Evolutionary conservation across 2,329 filamentous ascomycete species (phyloP), one percentile per base, ranked within the genome.

Genomic region (Fusarium begoniae): DNA sequence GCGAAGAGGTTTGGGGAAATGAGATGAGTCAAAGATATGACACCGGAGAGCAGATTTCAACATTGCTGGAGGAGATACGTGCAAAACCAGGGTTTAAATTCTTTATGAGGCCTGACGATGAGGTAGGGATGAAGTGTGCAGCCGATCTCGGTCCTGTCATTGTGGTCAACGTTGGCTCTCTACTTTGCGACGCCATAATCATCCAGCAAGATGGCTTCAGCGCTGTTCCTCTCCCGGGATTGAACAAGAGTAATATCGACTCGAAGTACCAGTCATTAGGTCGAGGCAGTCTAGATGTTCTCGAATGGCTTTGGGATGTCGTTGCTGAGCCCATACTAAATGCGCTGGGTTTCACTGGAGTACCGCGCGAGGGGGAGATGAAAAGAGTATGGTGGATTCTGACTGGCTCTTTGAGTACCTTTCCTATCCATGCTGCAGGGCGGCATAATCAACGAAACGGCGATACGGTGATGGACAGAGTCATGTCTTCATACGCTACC

Each of bases 161-260:
- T 4, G 55, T 58, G 30, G 24, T 48, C 14, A 58, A 58, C 8
- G 32, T 58, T 10, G 26, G 41, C 2, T 8, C 14, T 30, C 22
- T 12, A 3, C 6, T 22, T 32, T 55, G 38, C 22, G 53, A 41
- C 11, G 53, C 53, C 5, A 55, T 55, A n/a, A 43, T 55, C 5
- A 43, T 55, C 11, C 20, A 30, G 8, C 35, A 6, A 6, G 26
- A 55, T 41, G 53, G 53, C 0, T 30, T 55, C 9, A n/a, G 24
- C 2, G 15, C 37, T 6, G 17, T 58, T n/a, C 14, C 2, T 18
- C 18, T 58, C 0, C 41, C 18, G 2, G 5, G 4, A 3, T 9
- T 58, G 10, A 28, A 3, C 6, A 48, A 48, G 32, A 12, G 10
- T 18, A 11, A 58, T 9, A 59, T 59, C 8, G 32, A 59, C 24